A percentile compares a stretch with the other conserved stretches of the same genome.
Evolutionary conservation across 305 asterid species (phyloP).

Genomic region (Nicotiana rustica): DNA sequence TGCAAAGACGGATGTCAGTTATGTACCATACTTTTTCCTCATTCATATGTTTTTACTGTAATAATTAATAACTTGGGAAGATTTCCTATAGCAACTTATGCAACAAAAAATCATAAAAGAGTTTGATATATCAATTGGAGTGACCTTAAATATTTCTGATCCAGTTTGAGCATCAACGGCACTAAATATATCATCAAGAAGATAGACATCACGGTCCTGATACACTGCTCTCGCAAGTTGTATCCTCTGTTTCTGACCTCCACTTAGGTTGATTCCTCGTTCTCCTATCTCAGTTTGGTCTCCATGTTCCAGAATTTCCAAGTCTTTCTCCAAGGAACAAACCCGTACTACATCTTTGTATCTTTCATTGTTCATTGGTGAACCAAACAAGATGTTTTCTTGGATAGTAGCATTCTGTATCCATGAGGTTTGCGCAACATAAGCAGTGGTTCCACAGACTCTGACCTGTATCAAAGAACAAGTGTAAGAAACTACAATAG

Average conservation of each 20-base stretch:
- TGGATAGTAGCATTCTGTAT: conserved; percentile 65
- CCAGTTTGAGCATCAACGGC: conserved; percentile 98
- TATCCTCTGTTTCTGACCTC: conserved; percentile 88
- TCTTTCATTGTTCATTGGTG: conserved; percentile 55
- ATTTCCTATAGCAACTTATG: neutral
- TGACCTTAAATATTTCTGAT: conserved; percentile 78
- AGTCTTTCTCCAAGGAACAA: conserved; percentile 75
- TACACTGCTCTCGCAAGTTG: conserved; percentile 90
- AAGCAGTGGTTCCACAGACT: conserved; percentile 69
- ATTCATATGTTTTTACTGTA: neutral
- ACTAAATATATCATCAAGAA: conserved; percentile 83
- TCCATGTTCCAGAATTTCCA: conserved; percentile 71
- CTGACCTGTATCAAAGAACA: conserved; percentile 48
- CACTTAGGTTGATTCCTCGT: conserved; percentile 85
- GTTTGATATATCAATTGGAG: conserved; percentile 3
- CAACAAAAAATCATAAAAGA: neutral
- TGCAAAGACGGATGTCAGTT: conserved; percentile 41
- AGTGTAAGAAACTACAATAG: conserved; percentile 12
- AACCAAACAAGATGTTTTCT: conserved; percentile 71
- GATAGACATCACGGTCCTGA: conserved; percentile 76
- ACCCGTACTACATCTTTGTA: conserved; percentile 59
- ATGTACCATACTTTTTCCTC: neutral
- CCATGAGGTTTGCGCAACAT: conserved; percentile 75
- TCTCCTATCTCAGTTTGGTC: conserved; percentile 89
- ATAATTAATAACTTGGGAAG: neutral